Evolutionary conservation across 306 rosid species (phyloP).

Genomic region (apple (Malus domestica)): ASM211411v1 NC_041795.1:3053001-3053500

Average conservation of each 20-base stretch:
- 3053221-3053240: conserved; percentile 71
- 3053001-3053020: background rate
- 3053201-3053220: conserved; percentile 75
- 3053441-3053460: background rate
- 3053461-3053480: background rate
- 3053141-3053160: background rate
- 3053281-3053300: background rate
- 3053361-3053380: background rate
- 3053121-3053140: background rate
- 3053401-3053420: background rate
- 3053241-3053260: conserved; percentile 91
- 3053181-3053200: conserved; percentile 51
- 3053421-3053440: background rate
- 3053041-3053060: background rate
- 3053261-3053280: conserved; percentile 3
- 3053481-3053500: background rate
- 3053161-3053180: conserved; percentile 10
- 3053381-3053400: background rate
- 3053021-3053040: background rate
- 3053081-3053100: background rate
- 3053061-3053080: background rate
- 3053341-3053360: background rate
- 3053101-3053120: background rate
- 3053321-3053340: background rate
- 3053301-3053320: background rate